These are phyloP conservation scores for Stygiomarasmius scandens DNA, from an alignment of 1,284 basidiomycete species.

Conservation along the genomic window DNA sequence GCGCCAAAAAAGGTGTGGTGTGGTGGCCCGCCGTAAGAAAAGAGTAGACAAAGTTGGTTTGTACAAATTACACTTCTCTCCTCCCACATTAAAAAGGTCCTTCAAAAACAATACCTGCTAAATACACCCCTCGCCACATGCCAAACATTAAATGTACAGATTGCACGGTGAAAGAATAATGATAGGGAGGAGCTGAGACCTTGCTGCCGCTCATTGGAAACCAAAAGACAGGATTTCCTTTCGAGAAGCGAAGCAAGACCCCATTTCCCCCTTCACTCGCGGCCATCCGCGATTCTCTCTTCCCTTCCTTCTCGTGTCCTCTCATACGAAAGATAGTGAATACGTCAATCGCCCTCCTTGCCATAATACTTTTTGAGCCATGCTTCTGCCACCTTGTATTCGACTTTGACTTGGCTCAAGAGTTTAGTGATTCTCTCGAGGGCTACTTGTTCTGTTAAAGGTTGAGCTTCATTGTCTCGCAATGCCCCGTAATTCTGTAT, in stretches of 20 bases:
- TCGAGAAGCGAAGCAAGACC: not conserved
- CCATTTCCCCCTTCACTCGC: not conserved
- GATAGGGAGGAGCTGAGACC: not conserved
- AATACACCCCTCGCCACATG: not conserved
- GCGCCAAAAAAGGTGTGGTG: not conserved
- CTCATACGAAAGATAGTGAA: not conserved
- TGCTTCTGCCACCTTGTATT: constrained; percentile 41
- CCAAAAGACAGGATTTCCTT: not conserved
- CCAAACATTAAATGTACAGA: not conserved
- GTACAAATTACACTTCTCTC: not conserved
- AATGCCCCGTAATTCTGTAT: constrained; percentile 85
- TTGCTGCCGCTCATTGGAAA: not conserved
- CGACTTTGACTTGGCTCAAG: constrained; percentile 37
- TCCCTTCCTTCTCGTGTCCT: not conserved
- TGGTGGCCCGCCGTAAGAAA: not conserved
- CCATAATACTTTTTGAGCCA: constrained; percentile 43
- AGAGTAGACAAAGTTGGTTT: not conserved
- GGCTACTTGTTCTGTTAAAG: constrained; percentile 51
- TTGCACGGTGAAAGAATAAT: not conserved
- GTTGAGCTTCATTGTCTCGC: constrained; percentile 49
- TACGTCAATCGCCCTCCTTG: constrained; percentile 7
- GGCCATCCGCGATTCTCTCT: not conserved
- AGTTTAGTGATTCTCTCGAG: constrained; percentile 58
- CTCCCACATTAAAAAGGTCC: not conserved
- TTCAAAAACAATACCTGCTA: too few relatives aligned